These are phyloP conservation scores for Cucurbita pepo DNA, from an alignment of 306 rosid genomes.

Conservation along the genomic window DNA sequence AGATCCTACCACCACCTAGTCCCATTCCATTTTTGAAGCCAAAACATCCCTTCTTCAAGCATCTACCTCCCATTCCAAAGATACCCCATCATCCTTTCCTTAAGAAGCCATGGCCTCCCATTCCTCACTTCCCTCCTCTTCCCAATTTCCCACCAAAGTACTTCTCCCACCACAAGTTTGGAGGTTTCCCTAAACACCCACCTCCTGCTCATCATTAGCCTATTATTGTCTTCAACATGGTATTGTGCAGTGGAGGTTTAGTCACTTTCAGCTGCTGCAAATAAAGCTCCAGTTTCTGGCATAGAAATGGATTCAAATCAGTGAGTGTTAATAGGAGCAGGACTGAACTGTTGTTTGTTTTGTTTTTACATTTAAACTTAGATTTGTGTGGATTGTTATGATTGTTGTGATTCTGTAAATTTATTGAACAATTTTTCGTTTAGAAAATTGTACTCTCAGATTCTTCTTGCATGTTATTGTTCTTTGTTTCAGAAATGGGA, in stretches of 20 bases:
- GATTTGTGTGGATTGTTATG: background rate
- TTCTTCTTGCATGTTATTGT: background rate
- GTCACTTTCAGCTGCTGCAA: background rate
- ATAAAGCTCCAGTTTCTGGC: background rate
- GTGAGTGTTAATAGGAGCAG: background rate
- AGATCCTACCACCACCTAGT: constrained; percentile 6
- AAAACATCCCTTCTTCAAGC: constrained; percentile 18
- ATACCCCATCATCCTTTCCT: constrained; percentile 15
- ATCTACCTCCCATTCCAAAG: constrained; percentile 37
- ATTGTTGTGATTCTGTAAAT: background rate
- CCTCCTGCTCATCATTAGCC: constrained; percentile 21
- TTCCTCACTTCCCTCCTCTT: constrained; percentile 11
- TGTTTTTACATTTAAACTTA: background rate
- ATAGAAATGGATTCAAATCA: background rate
- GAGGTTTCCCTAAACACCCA: constrained; percentile 21
- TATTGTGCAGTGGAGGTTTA: background rate
- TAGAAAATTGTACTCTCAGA: background rate
- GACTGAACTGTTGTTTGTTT: background rate
- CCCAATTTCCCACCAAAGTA: constrained; percentile 14
- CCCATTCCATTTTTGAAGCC: constrained; percentile 10
- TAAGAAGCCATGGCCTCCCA: constrained; percentile 21
- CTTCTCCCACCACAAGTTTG: constrained; percentile 39
- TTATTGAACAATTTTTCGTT: background rate
- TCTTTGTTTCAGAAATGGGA: background rate
- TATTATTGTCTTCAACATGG: background rate